phyloP scores from a whole-genome alignment of 176 grass and related monocot genomes.

The Saccharum spontaneum region DNA sequence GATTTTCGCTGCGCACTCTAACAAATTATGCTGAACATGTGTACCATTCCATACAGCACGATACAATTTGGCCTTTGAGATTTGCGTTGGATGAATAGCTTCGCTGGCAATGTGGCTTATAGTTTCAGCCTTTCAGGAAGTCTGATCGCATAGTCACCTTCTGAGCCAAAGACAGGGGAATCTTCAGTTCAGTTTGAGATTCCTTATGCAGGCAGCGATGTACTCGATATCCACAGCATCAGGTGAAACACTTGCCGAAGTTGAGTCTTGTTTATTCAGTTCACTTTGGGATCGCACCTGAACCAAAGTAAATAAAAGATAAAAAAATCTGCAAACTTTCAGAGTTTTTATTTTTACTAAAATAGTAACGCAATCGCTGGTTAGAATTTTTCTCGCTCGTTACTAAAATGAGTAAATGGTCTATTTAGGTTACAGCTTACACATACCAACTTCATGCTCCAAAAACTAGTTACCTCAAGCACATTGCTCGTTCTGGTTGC shows the following conservation, averaged over 20 bases:
- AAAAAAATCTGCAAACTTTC: too few relatives aligned
- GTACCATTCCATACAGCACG: not conserved
- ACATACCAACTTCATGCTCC: not conserved
- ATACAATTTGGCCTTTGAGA: not conserved
- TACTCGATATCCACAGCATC: not conserved
- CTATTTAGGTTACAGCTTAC: not conserved
- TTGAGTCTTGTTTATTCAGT: not conserved
- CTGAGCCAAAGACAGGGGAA: not conserved
- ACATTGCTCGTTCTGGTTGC: not conserved
- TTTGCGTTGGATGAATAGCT: not conserved
- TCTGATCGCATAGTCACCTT: not conserved
- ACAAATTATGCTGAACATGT: too few relatives aligned
- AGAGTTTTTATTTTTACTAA: not conserved
- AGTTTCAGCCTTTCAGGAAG: not conserved
- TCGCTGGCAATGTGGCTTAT: too few relatives aligned
- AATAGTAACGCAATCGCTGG: not conserved
- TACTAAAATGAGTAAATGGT: not conserved
- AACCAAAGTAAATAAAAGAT: not conserved
- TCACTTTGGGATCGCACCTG: slow-evolving; percentile 1
- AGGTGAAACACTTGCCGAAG: not conserved
- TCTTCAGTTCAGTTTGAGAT: not conserved
- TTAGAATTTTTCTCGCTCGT: not conserved
- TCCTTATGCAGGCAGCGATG: not conserved
- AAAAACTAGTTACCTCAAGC: not conserved
- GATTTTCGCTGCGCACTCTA: too few relatives aligned